Base-by-base conservation (phyloP, 2,329 filamentous ascomycete species). In the Aspergillus oerlinghausenensis region DNA sequence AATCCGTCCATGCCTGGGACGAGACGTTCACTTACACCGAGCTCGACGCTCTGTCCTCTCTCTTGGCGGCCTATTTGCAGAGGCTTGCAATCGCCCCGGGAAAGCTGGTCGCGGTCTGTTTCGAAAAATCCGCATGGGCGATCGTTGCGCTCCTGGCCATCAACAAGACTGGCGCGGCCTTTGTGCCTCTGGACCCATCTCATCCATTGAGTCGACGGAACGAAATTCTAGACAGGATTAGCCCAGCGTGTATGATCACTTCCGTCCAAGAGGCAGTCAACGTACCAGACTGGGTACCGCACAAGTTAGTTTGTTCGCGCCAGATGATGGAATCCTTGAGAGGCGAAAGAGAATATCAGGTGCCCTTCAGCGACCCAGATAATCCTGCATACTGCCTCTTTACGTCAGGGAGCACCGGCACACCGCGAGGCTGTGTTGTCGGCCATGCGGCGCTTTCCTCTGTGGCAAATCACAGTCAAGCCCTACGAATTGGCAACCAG, bases 351-450 rank as follows among this genome's bases (percentile, higher is more conserved):
- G 21, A 21, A 21, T 21, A 21, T 21, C 21, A 2, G 26, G 17
- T 4, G 23, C 21, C 28, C 23, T 29, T 26, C 23, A 29, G 3
- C 32, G 48, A 26, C 54, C 54, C 28, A 9, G 28, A 40, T 9
- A 25, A 47, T 9, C 53, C 55, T 17, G 50, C 50, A 29, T 56
- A 56, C 42, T 28, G 35, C 14, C 35, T 56, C 6, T 56, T 56
- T 35, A 56, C 55, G 11, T 56, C 55, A 4, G 55, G 55, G 7
- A 56, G 55, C 26, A 56, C 55, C 3, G 55, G 55, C 10, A 38
- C 49, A 28, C 55, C 55, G 1, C 52, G 52, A 28, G 55, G 55
- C 2, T 56, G 55, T 50, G 17, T 56, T 17, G 50, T 56, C 10
- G 50, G 45, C 25, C 49, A 52, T 21, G 50, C 6, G 4, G 55